Evolutionary conservation across 1,139 yeast genomes (phyloP).

Genomic region (Wickerhamiella pararugosa): DNA sequence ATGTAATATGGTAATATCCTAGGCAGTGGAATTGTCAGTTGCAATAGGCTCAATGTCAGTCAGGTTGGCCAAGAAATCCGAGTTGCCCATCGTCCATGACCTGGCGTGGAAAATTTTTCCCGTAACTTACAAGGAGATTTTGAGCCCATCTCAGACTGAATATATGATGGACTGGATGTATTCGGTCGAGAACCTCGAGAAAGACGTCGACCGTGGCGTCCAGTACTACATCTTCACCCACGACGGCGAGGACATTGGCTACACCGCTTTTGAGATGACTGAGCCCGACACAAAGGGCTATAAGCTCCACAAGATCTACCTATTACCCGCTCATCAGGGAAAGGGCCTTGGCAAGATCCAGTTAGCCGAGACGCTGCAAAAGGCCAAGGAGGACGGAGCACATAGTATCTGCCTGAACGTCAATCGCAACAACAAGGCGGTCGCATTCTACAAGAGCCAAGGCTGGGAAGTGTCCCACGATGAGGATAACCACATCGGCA

Average conservation of each 20-base stretch:
- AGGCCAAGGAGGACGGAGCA: neutral
- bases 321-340: slow-evolving; percentile 1
- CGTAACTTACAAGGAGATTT: slow-evolving; percentile 2
- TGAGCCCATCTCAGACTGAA: slow-evolving; percentile 3
- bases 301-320: slow-evolving; percentile 6
- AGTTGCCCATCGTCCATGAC: neutral
- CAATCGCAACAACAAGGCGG: slow-evolving; percentile 2
- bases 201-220: slow-evolving; percentile 1
- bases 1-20: too few relatives aligned
- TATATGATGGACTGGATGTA: slow-evolving; percentile 6
- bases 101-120: slow-evolving; percentile 2
- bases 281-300: neutral
- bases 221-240: neutral
- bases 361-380: neutral
- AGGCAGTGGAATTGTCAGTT: too few relatives aligned
- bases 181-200: neutral
- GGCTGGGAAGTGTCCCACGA: slow-evolving; percentile 1
- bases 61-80: too few relatives aligned
- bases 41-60: too few relatives aligned
- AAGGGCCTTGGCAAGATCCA: slow-evolving; percentile 4
- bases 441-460: slow-evolving; percentile 1
- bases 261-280: slow-evolving; percentile 1
- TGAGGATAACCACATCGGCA: slow-evolving; percentile 4
- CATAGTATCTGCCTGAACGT: slow-evolving; percentile 1
- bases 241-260: slow-evolving; percentile 2